A percentile compares a stretch with the other conserved stretches of the same genome.
These are phyloP conservation scores for Rhodotorula sp. DNA, from an alignment of 1,284 basidiomycete genomes.

Conservation along the genomic window DNA sequence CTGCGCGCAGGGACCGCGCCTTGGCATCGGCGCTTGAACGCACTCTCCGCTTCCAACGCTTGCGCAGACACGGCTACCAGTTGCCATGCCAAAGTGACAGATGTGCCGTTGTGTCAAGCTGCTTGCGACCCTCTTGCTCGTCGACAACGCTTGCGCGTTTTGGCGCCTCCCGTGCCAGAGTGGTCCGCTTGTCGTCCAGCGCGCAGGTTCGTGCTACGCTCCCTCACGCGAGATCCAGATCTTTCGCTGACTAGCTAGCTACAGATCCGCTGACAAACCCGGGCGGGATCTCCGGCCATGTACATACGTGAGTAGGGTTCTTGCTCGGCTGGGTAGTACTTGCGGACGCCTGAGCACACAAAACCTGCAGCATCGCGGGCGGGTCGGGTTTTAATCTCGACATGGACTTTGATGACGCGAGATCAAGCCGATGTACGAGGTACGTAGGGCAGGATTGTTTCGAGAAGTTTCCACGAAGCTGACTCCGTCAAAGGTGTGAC, in stretches of 20 bases:
- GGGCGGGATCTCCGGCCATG: constrained; percentile 12
- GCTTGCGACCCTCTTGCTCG: background rate
- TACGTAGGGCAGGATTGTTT: background rate
- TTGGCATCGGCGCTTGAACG: too few species aligned
- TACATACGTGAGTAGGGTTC: constrained; percentile 5
- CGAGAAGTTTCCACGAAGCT: background rate
- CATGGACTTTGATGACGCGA: background rate
- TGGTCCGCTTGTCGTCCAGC: background rate
- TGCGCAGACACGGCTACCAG: too few species aligned
- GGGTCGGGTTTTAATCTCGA: constrained; percentile 49
- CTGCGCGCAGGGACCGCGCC: too few species aligned
- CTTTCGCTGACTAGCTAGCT: too few species aligned
- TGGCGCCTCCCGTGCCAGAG: background rate
- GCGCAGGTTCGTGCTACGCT: constrained; percentile 7
- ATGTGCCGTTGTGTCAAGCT: background rate
- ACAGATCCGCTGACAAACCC: constrained; percentile 23
- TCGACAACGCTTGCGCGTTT: background rate
- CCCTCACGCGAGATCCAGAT: too few species aligned
- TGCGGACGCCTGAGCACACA: too few species aligned
- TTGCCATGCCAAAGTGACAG: too few species aligned
- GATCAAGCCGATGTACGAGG: constrained; percentile 7
- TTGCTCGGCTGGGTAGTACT: too few species aligned
- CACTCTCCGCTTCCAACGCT: too few species aligned
- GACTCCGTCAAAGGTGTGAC: too few species aligned
- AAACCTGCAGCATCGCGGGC: constrained; percentile 47